Percentiles rank a stretch among this genome's conserved stretches.
Evolutionary conservation across 2,329 filamentous ascomycete genomes (phyloP).

Genomic region (Aspergillus latus): DNA sequence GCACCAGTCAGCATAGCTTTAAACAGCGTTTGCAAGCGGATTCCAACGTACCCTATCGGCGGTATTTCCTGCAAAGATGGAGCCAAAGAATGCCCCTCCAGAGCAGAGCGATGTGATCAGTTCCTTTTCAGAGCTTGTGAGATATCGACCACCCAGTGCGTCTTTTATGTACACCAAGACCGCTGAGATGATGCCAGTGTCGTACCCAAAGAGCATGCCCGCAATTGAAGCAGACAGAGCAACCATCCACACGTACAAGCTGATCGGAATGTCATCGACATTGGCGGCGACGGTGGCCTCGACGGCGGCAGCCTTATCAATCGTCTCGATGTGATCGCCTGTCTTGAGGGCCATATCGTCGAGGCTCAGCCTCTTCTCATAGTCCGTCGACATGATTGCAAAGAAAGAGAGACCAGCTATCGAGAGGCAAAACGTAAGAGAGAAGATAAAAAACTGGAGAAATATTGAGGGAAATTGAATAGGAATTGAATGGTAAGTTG

Average conservation of each 20-base stretch:
- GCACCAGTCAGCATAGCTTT: neutral
- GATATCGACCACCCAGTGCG: constrained; percentile 41
- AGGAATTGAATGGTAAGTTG: neutral
- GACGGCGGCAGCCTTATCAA: constrained; percentile 7
- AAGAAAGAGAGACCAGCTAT: neutral
- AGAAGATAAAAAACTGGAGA: neutral
- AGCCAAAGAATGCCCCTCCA: constrained; percentile 50
- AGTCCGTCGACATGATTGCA: neutral
- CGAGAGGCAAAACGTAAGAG: neutral
- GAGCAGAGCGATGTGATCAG: constrained; percentile 54
- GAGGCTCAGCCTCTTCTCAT: constrained; percentile 5
- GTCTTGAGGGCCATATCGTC: constrained; percentile 6
- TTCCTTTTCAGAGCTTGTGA: constrained; percentile 50
- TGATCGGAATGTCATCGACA: constrained; percentile 41
- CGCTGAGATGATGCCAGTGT: constrained; percentile 49
- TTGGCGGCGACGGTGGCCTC: constrained; percentile 10
- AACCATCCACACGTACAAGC: constrained; percentile 42
- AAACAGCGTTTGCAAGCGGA: neutral
- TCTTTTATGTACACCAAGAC: constrained; percentile 39
- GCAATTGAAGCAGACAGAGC: constrained; percentile 38
- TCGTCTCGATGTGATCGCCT: constrained; percentile 14
- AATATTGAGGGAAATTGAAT: neutral
- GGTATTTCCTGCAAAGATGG: constrained; percentile 38
- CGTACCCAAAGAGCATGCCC: constrained; percentile 44
- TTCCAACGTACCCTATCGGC: constrained; percentile 37